phyloP scores from a whole-genome alignment of 352 stramenopile genomes.

The Globisporangium nagaii region DNA sequence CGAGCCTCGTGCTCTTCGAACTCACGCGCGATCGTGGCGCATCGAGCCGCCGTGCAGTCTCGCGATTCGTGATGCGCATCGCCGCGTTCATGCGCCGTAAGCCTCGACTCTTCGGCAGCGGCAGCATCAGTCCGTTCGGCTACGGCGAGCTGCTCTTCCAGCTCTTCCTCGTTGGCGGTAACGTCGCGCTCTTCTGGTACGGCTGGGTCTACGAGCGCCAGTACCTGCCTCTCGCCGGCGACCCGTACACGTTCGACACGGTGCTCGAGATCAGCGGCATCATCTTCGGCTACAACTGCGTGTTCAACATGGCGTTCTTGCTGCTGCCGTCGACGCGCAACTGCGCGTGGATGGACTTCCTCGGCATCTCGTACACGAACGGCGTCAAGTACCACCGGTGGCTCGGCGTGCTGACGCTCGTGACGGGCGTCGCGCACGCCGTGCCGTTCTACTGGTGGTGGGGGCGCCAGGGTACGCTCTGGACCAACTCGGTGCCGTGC shows the following conservation, averaged over 20 bases:
- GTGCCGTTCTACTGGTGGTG: constrained; percentile 46
- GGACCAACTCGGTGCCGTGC: constrained; percentile 33
- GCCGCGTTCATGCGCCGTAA: constrained; percentile 41
- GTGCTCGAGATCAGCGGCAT: constrained; percentile 34
- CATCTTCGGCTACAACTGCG: constrained; percentile 43
- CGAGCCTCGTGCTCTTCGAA: constrained; percentile 38
- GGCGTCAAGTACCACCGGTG: constrained; percentile 60
- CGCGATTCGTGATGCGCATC: constrained; percentile 22
- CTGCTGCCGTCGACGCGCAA: constrained; percentile 52
- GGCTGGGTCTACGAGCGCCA: constrained; percentile 37
- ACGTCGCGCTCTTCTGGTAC: constrained; percentile 43
- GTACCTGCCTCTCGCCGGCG: constrained; percentile 15
- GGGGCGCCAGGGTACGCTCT: constrained; percentile 23
- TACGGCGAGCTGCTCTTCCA: constrained; percentile 60
- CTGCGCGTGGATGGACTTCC: constrained; percentile 60
- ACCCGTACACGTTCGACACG: constrained; percentile 39
- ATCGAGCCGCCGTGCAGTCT: constrained; percentile 7
- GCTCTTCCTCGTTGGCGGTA: constrained; percentile 35
- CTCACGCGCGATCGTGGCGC: constrained; percentile 21
- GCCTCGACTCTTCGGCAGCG: constrained; percentile 19
- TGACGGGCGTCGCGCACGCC: constrained; percentile 29
- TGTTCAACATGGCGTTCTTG: constrained; percentile 62
- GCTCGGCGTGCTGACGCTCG: constrained; percentile 39
- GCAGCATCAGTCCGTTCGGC: constrained; percentile 24
- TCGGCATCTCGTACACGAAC: constrained; percentile 56